A percentile compares a stretch with the other conserved stretches of the same genome.
Evolutionary conservation across 169 alveolate species (phyloP).

Genomic region (Theileria equi): DNA sequence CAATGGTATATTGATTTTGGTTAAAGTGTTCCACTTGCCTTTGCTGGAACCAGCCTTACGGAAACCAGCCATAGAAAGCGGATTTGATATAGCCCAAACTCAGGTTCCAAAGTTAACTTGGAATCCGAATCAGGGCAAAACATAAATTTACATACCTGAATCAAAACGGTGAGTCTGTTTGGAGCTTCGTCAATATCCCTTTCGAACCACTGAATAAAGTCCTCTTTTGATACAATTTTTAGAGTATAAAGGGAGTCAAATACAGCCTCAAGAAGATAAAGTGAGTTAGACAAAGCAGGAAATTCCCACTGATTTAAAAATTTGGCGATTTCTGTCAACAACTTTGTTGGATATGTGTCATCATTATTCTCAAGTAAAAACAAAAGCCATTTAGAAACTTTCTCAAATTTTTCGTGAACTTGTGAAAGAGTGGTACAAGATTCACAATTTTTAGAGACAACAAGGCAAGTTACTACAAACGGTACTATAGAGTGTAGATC

Average conservation of each 20-base stretch:
- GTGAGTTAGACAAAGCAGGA: slow-evolving; percentile 46
- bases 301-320: slow-evolving; percentile 45
- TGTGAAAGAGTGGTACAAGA: slow-evolving; percentile 18
- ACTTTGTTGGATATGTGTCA: slow-evolving; percentile 2
- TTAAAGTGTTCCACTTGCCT: slow-evolving; percentile 22
- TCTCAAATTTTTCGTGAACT: slow-evolving; percentile 10
- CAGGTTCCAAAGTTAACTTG: neutral
- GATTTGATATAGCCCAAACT: neutral
- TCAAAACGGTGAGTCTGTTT: slow-evolving; percentile 41
- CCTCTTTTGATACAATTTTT: slow-evolving; percentile 18
- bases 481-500: slow-evolving; percentile 50
- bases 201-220: slow-evolving; percentile 52
- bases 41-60: neutral
- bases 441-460: slow-evolving; percentile 50
- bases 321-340: slow-evolving; percentile 57
- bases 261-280: slow-evolving; percentile 60
- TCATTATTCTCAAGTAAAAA: slow-evolving; percentile 21
- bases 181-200: slow-evolving; percentile 46
- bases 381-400: slow-evolving; percentile 21
- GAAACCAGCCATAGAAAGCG: slow-evolving; percentile 13
- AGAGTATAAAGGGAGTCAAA: slow-evolving; percentile 48
- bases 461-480: slow-evolving; percentile 47
- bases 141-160: slow-evolving; percentile 35
- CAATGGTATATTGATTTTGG: neutral
- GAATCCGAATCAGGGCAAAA: neutral